Evolutionary conservation across 179 eudicot genomes (phyloP).

Genomic region (Drosera spatulata): DNA sequence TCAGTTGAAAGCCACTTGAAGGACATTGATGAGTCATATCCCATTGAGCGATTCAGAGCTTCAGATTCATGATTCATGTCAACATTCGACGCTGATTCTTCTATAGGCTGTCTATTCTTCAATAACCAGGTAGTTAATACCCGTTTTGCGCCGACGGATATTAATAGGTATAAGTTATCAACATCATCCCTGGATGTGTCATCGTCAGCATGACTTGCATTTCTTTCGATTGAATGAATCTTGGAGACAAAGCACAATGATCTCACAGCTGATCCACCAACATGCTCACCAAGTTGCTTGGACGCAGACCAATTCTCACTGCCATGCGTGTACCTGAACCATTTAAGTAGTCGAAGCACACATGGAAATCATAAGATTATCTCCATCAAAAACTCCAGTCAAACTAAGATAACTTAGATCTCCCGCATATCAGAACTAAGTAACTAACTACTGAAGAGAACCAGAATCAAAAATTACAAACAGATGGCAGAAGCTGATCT

Average conservation of each 20-base stretch:
- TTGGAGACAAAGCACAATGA: slow-evolving; percentile 65
- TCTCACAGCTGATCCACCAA: slow-evolving; percentile 97
- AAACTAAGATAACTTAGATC: too few relatives aligned
- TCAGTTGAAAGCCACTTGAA: slow-evolving; percentile 94
- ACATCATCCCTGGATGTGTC: slow-evolving; percentile 20
- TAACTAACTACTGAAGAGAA: too few relatives aligned
- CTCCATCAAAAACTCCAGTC: too few relatives aligned
- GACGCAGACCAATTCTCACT: slow-evolving; percentile 60
- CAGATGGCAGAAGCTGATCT: too few relatives aligned
- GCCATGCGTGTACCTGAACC: slow-evolving; percentile 50
- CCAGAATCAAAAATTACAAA: too few relatives aligned
- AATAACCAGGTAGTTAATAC: slow-evolving; percentile 91
- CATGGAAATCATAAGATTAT: too few relatives aligned
- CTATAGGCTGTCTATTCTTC: slow-evolving; percentile 17
- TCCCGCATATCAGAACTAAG: too few relatives aligned
- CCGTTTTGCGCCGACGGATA: slow-evolving; percentile 96
- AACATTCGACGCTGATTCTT: slow-evolving; percentile 11
- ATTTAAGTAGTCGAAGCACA: background rate
- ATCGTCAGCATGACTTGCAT: slow-evolving; percentile 4
- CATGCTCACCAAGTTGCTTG: slow-evolving; percentile 92
- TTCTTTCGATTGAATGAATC: too few relatives aligned
- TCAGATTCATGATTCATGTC: slow-evolving; percentile 16
- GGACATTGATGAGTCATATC: slow-evolving; percentile 26
- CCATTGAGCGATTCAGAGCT: slow-evolving; percentile 13
- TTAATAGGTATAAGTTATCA: slow-evolving; percentile 47